Evolutionary conservation across 148 eudicot species (phyloP).

Genomic region (Talinum fruticosum): DNA sequence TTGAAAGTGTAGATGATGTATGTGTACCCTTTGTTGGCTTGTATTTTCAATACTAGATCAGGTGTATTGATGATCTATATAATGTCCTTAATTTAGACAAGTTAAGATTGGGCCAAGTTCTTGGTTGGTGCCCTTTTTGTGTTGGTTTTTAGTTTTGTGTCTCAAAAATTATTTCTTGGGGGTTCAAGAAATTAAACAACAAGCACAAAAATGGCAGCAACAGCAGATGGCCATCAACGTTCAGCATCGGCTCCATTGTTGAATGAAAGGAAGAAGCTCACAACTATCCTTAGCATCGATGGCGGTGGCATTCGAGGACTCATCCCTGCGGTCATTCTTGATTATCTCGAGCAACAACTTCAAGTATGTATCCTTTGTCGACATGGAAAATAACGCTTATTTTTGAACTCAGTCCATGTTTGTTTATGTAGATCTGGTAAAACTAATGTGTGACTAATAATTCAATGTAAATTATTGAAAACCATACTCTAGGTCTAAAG

Average conservation of each 20-base stretch:
- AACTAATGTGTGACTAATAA: too few species aligned
- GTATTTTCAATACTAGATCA: background rate
- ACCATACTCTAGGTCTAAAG: too few species aligned
- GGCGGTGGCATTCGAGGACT: constrained; percentile 72
- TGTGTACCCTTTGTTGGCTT: too few species aligned
- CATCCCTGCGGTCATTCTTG: constrained; percentile 56
- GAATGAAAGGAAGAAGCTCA: constrained; percentile 12
- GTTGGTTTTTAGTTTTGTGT: background rate
- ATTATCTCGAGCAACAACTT: constrained; percentile 47
- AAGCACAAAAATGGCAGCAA: background rate
- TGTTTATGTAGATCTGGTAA: too few species aligned
- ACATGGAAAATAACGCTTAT: background rate
- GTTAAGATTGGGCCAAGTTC: background rate
- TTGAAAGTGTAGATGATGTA: background rate
- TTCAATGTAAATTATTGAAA: too few species aligned
- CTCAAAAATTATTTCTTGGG: background rate
- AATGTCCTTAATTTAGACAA: background rate
- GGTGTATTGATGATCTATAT: background rate
- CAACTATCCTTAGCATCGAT: constrained; percentile 38
- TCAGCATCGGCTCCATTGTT: too few species aligned
- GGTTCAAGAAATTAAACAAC: background rate
- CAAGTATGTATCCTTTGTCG: constrained; percentile 29
- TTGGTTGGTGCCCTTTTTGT: background rate
- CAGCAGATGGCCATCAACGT: too few species aligned
- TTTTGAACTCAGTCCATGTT: too few species aligned